A percentile compares a stretch with the other conserved stretches of the same genome.
Conservation (phyloP, 139 green algal species). For the Coelastrella sp. region DNA sequence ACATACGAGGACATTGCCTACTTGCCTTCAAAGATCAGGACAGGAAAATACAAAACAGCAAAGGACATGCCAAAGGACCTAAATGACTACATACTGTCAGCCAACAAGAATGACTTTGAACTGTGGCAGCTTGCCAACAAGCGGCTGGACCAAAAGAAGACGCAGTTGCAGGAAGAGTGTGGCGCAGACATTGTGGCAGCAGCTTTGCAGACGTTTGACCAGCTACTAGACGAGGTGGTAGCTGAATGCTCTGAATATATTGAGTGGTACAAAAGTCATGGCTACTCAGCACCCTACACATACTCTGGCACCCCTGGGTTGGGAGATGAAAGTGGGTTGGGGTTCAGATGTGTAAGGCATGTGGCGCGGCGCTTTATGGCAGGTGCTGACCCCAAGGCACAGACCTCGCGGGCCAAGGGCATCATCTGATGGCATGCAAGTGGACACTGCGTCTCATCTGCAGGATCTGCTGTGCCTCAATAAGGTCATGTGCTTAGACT, state of each 20-base stretch:
- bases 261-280: slow-evolving; percentile 7
- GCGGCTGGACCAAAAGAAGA: not conserved
- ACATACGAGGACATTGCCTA: slow-evolving; percentile 28
- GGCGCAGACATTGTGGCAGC: not conserved
- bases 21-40: not conserved
- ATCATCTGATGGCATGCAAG: not conserved
- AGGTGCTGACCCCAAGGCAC: not conserved
- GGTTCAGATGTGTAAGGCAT: slow-evolving; percentile 16
- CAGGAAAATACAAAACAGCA: slow-evolving; percentile 29
- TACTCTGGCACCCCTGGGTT: not conserved
- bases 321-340: not conserved
- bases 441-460: not conserved
- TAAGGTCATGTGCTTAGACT: too few relatives aligned
- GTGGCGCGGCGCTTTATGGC: slow-evolving; percentile 21
- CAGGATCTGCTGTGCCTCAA: too few relatives aligned
- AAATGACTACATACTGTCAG: slow-evolving; percentile 23
- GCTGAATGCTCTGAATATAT: slow-evolving; percentile 10
- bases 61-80: slow-evolving; percentile 19
- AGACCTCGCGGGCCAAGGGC: not conserved
- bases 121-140: slow-evolving; percentile 35
- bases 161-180: not conserved
- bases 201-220: not conserved
- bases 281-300: not conserved
- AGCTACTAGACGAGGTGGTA: not conserved
- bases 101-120: slow-evolving; percentile 3